Percentiles rank a stretch among this genome's conserved stretches.
Conservation (phyloP, 495 filamentous ascomycete genomes). For the Lasiosphaeria miniovina region DNA sequence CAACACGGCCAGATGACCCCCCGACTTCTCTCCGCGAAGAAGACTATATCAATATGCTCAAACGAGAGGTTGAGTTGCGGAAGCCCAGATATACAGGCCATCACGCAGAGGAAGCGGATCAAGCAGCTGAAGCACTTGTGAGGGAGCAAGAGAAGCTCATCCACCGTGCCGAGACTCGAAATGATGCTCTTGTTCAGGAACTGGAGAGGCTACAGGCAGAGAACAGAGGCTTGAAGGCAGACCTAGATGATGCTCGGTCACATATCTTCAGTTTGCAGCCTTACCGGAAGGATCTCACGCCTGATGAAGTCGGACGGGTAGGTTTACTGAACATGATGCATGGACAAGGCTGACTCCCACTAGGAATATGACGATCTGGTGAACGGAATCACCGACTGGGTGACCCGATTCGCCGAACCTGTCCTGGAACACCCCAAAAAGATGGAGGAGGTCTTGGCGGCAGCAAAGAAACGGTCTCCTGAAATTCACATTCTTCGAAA, state of each 20-base stretch:
- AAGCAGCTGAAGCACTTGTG: constrained; percentile 11
- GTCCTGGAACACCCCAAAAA: constrained; percentile 21
- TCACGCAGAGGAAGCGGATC: constrained; percentile 20
- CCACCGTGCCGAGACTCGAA: not conserved
- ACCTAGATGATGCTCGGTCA: constrained; percentile 27
- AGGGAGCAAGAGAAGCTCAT: constrained; percentile 4
- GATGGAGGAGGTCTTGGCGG: constrained; percentile 9
- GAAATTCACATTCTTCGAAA: constrained; percentile 14
- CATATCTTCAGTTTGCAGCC: constrained; percentile 38
- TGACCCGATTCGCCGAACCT: constrained; percentile 23
- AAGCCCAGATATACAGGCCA: constrained; percentile 12
- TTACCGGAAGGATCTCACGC: constrained; percentile 28
- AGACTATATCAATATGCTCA: not conserved
- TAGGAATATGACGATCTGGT: constrained; percentile 30
- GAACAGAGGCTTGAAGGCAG: constrained; percentile 15
- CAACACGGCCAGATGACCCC: not conserved
- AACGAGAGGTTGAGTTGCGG: not conserved
- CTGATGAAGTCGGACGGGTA: constrained; percentile 26
- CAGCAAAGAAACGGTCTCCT: constrained; percentile 11
- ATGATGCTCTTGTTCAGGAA: not conserved
- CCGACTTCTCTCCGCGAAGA: not conserved
- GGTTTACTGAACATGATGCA: constrained; percentile 1
- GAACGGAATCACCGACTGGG: constrained; percentile 24
- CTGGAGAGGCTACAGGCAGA: constrained; percentile 13
- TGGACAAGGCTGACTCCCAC: not conserved